These are phyloP conservation scores for Ceratocystis destructans DNA, from an alignment of 2,329 filamentous ascomycete species.

Conservation along the genomic window DNA sequence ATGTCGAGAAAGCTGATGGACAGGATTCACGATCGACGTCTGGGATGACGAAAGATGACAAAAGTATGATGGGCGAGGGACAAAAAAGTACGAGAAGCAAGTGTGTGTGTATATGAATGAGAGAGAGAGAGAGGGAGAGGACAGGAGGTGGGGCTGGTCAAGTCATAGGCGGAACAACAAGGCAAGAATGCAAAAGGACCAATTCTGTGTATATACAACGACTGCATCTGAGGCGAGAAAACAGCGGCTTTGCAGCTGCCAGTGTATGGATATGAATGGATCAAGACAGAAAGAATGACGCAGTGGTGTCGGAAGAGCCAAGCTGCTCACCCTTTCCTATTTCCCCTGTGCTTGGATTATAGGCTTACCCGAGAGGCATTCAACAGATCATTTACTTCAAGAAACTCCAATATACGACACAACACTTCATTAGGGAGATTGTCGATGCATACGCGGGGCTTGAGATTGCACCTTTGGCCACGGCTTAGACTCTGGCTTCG, in stretches of 20 bases:
- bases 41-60: background rate
- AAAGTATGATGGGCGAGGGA: background rate
- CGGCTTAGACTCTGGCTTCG: background rate
- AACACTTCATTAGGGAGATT: slow-evolving; percentile 43
- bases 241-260: no score
- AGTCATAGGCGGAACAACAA: background rate
- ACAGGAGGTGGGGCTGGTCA: no score
- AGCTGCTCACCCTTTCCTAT: no score
- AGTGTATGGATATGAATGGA: no score
- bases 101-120: background rate
- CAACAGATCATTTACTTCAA: slow-evolving; percentile 45
- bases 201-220: no score
- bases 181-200: background rate
- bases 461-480: background rate
- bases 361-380: slow-evolving; percentile 40
- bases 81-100: background rate
- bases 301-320: background rate
- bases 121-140: no score
- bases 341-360: background rate
- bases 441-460: slow-evolving; percentile 4
- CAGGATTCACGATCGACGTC: background rate
- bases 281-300: background rate
- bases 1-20: background rate
- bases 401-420: slow-evolving; percentile 40
- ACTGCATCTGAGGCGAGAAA: no score